Evolutionary conservation across 257 asterid genomes (phyloP), one percentile per base, ranked within the genome.

Genomic region (Verbena officinalis): DNA sequence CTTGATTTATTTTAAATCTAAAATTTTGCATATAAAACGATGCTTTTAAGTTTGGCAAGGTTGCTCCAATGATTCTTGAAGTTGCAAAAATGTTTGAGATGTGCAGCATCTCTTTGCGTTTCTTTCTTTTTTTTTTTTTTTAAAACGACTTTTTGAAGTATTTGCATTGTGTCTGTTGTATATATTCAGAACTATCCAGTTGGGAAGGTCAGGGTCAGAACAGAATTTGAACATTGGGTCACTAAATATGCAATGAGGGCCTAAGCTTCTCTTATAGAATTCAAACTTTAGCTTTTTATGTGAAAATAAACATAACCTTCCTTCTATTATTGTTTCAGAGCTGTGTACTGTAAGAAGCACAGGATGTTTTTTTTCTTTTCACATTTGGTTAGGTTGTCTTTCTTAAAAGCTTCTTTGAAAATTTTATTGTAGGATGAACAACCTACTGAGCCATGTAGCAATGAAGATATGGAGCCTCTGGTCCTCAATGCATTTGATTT

Each of bases 401-500:
- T 49, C 51, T 70, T 33, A 67, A 33, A 60, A 61, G 65, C 45
- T 51, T 59, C 48, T 59, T 40, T 45, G 45, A 14, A 24, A 73
- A 64, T 75, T 48, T 55, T 78, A 53, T 49, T 81, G 69, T 69
- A 92, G 98, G 97, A 83, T 33, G 95, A 84, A 56, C 31, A 38
- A 56, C 77, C 81, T 20, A 82, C 64, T 19, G 85, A 80, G 82
- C 90, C 76, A 69, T 67, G 77, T 65, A 74, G 73, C 58, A 83
- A 77, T 72, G 91, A 85, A 57, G 87, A 88, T 77, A 78, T 56
- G 71, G 95, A 84, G 62, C 99, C 99, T 61, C 82, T 94, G 80
- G 83, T 65, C 72, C 93, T 94, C 48, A 94, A 90, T 83, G 99
- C 99, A 54, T 90, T 94, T 66, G 99, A 94, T 77, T 76, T 94